Base-by-base conservation (phyloP, 2,329 filamentous ascomycete species). In the Ciborinia camelliae region DNA sequence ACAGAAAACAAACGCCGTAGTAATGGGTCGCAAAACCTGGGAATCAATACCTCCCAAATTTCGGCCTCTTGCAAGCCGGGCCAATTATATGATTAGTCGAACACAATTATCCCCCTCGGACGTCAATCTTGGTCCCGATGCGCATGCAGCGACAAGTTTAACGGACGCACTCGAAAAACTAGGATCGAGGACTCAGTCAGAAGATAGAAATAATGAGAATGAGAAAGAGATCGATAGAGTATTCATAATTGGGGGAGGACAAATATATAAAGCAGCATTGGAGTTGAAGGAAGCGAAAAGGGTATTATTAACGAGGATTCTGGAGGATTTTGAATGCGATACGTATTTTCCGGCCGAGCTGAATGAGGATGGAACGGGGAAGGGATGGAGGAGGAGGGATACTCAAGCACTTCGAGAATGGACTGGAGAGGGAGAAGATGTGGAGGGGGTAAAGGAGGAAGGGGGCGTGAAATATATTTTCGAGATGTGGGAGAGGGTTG, bases 11-110 rank as follows among this genome's bases (percentile, higher is more conserved):
- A 94, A 93, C 76, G 90, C 91, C 23, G 91, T 98, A 60, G 89
- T 99, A 71, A 99, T 99, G 95, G 95, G 95, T 66, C 90, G 95
- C 74, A 97, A 96, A 78, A 99, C 95, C 0, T 99, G 94, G 89
- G 92, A 96, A 61, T 92, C 88, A 69, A 94, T 99, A 66, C 94
- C 95, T 2, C 74, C 81, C 8, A 84, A 82, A 60, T 92, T 95
- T 75, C 84, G 92, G 2, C 95, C 95, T 23, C 82, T 99, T 41
- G 88, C 86, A 67, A 89, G 87, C 68, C 82, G 95, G 12, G 80
- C 92, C 59, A 98, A 97, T 76, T 85, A 97, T 48, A 85, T 98
- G 69, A 81, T 99, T 70, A 90, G 87, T 10, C 32, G 41, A 6
- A 51, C 58, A n/a, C n/a, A 51, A 23, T n/a, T n/a, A 2, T 35